These are phyloP conservation scores for Jacaranda copaia DNA, from an alignment of 257 asterid genomes.

Conservation along the genomic window DNA sequence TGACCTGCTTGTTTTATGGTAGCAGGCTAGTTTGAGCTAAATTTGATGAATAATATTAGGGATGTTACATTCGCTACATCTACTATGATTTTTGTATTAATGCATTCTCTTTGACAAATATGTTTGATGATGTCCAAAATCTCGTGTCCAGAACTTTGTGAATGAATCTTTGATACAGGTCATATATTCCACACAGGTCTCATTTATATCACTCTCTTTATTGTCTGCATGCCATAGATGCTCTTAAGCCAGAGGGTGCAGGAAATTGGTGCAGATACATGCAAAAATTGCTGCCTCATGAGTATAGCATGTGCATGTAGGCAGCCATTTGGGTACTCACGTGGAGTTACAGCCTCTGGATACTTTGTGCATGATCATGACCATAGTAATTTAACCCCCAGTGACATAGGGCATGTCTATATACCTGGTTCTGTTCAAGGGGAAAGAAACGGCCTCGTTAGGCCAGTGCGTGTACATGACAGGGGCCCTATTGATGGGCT, in stretches of 20 bases:
- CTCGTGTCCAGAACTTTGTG: constrained; percentile 9
- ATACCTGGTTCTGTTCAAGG: constrained; percentile 75
- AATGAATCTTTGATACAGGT: constrained; percentile 15
- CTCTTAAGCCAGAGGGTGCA: constrained; percentile 94
- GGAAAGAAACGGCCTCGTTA: constrained; percentile 76
- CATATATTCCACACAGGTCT: neutral
- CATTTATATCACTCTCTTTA: constrained; percentile 27
- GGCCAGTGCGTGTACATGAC: constrained; percentile 88
- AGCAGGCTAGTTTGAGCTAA: constrained; percentile 21
- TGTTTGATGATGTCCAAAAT: constrained; percentile 24
- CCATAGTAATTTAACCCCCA: constrained; percentile 55
- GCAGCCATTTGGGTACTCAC: constrained; percentile 70
- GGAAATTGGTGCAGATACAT: constrained; percentile 85
- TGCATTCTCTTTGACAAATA: constrained; percentile 22
- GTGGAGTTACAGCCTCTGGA: constrained; percentile 64
- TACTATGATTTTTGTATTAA: constrained; percentile 14
- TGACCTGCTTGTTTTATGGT: constrained; percentile 24
- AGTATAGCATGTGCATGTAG: constrained; percentile 84
- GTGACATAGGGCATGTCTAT: constrained; percentile 70
- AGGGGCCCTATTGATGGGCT: constrained; percentile 91
- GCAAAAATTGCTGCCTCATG: constrained; percentile 81
- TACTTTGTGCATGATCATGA: constrained; percentile 80
- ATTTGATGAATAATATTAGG: constrained; percentile 13
- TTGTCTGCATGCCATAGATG: constrained; percentile 61
- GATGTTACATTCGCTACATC: neutral